Base-by-base conservation (phyloP, 2,329 filamentous ascomycete genomes). In the Fusarium heterosporum region DNA sequence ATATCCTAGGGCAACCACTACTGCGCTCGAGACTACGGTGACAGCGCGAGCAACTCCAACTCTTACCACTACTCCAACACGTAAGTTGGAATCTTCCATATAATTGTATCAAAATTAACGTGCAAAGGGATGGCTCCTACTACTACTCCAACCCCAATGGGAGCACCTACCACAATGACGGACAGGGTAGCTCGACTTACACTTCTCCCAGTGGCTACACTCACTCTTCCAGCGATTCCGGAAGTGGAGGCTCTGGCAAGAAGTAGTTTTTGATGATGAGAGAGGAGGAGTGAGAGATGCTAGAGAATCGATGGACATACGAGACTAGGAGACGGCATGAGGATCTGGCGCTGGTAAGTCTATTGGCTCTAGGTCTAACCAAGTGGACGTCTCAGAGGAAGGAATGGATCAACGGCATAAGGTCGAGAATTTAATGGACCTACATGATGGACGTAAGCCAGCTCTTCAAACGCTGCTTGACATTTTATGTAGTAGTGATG, bases 131-230 rank as follows among this genome's bases (percentile, higher is more conserved):
- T 69, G 88, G 89, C 36, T 90, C 88, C 2, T 92, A 92, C 82
- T 91, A 92, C 80, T 92, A 92, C 79, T 86, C 84, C 74, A 92
- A 92, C 78, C 78, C 88, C 43, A 84, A 90, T 65, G 88, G 88
- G 14, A 90, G 86, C 73, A 89, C 86, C 38, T 92, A 92, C 79
- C 79, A 91, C 82, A 90, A 90, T 77, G 77, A 82, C 68, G 88
- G 88, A 42, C 74, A 75, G 12, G 89, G 89, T 8, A 73, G 77
- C 47, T 84, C 86, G 25, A 87, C 78, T 17, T 92, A 92, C 78
- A 92, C 86, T 17, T 69, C 87, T 11, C 78, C 89, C 8, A 79
- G 80, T 55, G 85, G 83, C 38, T 25, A 53, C 38, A 39, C 9
- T 32, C 53, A 43, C 61, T 54, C 51, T 8, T 61, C 54, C 25